Evolutionary conservation across 2,329 filamentous ascomycete genomes (phyloP).

Genomic region (Drechslerella stenobrocha): DNA sequence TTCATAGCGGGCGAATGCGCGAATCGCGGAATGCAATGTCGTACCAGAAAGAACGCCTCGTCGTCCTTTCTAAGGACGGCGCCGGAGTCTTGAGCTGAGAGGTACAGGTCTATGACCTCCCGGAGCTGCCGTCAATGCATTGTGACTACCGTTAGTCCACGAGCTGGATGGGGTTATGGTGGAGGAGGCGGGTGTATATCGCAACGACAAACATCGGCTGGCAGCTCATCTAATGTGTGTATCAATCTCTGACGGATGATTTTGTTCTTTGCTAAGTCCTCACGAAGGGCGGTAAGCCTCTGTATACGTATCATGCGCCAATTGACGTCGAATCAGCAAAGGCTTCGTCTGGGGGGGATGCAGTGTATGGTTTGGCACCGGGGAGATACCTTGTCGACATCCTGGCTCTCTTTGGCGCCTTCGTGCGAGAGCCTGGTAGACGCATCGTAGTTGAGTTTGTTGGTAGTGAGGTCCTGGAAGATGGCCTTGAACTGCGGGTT

Average conservation of each 20-base stretch:
- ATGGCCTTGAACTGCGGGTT: conserved; percentile 52
- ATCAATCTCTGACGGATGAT: conserved; percentile 33
- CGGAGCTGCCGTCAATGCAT: conserved; percentile 10
- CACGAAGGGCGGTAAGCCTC: conserved; percentile 37
- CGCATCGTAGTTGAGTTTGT: conserved; percentile 50
- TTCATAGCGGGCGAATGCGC: not conserved
- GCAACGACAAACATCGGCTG: conserved; percentile 21
- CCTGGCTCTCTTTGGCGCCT: conserved; percentile 30
- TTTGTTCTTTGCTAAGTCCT: conserved; percentile 28
- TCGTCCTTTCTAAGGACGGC: conserved; percentile 38
- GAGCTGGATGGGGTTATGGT: conserved; percentile 1
- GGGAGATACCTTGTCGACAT: conserved; percentile 34
- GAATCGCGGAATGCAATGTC: not conserved
- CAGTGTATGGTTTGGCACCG: no score
- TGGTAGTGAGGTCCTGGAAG: conserved; percentile 50
- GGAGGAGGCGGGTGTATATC: not conserved
- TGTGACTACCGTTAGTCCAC: conserved; percentile 3
- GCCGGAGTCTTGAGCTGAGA: conserved; percentile 33
- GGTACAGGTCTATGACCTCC: conserved; percentile 44
- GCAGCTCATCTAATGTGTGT: conserved; percentile 36
- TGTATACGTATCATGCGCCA: not conserved
- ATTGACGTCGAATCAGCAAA: not conserved
- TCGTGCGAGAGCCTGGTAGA: conserved; percentile 35
- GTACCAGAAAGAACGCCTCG: conserved; percentile 44
- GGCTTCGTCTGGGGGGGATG: not conserved